Evolutionary conservation across 2,329 filamentous ascomycete genomes (phyloP), one percentile per base, ranked within the genome.

Genomic region (Colletotrichum zoysiae): DNA sequence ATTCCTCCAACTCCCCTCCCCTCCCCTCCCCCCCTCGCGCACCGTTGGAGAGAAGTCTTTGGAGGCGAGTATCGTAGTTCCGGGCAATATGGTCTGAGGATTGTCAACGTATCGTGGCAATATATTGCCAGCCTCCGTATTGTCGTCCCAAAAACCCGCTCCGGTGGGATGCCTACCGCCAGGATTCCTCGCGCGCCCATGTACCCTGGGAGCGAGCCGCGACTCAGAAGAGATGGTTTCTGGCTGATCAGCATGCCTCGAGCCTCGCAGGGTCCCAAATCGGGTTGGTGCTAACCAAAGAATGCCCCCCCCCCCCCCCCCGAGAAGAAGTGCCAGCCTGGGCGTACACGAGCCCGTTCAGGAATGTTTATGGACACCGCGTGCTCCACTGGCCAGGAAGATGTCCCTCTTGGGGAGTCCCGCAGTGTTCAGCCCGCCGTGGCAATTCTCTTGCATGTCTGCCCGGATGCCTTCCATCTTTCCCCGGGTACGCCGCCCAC

Each of bases 341-440:
- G 16, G 42, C 26, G 46, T 38, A 30, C 26, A 30, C 26, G 64
- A 35, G 30, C 11, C 57, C n/a, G 6, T 30, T 11, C 20, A 55
- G 42, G 69, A 68, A 71, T 71, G 69, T 20, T 20, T n/a, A 33
- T 46, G 42, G 46, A 20, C 33, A 33, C 23, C 33, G 48, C 58
- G 18, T 38, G 33, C 23, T 38, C 68, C 53, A 33, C 20, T 51
- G 30, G n/a, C 26, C 23, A 26, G 8, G 58, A 51, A 26, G 16
- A 23, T 30, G 42, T 8, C 44, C 38, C 12, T 56, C 18, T 53
- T 53, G n/a, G 35, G 35, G 51, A 18, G 3, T 12, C 40, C 57
- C 57, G 51, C 51, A 35, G 51, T 26, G n/a, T 64, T 51, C 65
- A 68, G 69, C 69, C 69, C 51, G n/a, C 58, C 30, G 33, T 16